phyloP scores from a whole-genome alignment of 148 eudicot genomes.

The Rheum nobile region DNA sequence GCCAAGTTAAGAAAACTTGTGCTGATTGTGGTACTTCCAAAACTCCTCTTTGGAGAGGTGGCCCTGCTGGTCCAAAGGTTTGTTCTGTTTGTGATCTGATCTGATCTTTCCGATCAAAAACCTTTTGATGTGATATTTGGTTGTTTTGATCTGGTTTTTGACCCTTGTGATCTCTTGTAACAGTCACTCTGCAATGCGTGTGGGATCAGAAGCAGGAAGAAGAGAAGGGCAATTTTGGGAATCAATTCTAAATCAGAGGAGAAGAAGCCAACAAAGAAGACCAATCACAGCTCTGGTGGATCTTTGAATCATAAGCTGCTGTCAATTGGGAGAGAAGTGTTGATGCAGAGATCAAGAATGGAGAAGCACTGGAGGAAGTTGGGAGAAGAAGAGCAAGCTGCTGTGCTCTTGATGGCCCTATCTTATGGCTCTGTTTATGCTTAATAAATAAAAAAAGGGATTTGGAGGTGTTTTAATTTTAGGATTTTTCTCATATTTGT shows the following conservation, averaged over 20 bases:
- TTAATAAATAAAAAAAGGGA: not conserved
- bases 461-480: not conserved
- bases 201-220: slow-evolving; percentile 92
- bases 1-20: slow-evolving; percentile 47
- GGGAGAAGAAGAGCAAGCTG: slow-evolving; percentile 10
- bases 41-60: slow-evolving; percentile 95
- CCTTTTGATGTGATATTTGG: not conserved
- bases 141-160: not conserved
- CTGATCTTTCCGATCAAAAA: not conserved
- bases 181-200: slow-evolving; percentile 97
- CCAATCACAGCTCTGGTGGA: slow-evolving; percentile 18
- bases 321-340: slow-evolving; percentile 44
- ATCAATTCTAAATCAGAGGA: slow-evolving; percentile 35
- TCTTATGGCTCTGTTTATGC: slow-evolving; percentile 9
- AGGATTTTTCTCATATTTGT: not conserved
- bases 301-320: slow-evolving; percentile 48
- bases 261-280: slow-evolving; percentile 38
- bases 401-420: slow-evolving; percentile 4
- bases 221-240: slow-evolving; percentile 65
- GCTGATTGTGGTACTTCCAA: slow-evolving; percentile 92
- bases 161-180: slow-evolving; percentile 5
- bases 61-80: slow-evolving; percentile 98
- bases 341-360: slow-evolving; percentile 57
- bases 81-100: not conserved
- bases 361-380: slow-evolving; percentile 43